phyloP scores from a whole-genome alignment of 192 early-diverging fungal genomes.

The Powellomyces hirtus region DNA sequence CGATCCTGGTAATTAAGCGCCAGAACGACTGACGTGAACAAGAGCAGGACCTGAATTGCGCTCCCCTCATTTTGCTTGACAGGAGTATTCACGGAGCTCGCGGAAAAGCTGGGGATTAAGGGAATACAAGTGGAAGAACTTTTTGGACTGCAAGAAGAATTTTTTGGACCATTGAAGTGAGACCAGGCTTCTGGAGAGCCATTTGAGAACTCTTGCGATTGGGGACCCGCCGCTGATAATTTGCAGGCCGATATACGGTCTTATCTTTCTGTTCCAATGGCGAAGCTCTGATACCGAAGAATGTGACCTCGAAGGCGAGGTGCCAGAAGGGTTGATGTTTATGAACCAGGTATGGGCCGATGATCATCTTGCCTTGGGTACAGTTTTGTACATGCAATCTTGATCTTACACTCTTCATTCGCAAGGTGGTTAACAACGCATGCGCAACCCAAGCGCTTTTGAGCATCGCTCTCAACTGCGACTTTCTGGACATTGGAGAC shows the following conservation, averaged over 20 bases:
- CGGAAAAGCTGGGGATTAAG: conserved; percentile 20
- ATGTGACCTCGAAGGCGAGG: neutral
- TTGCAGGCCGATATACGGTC: conserved; percentile 25
- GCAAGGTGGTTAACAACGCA: conserved; percentile 29
- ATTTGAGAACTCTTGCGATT: neutral
- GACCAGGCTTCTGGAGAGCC: neutral
- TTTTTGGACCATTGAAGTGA: neutral
- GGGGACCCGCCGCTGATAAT: neutral
- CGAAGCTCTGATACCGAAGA: conserved; percentile 21
- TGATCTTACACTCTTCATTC: too few relatives aligned
- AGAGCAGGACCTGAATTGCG: too few relatives aligned
- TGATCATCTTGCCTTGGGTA: neutral
- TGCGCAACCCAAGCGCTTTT: conserved; percentile 33
- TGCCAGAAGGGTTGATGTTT: conserved; percentile 23
- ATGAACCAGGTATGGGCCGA: conserved; percentile 23
- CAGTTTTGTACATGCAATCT: too few relatives aligned
- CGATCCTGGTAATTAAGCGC: conserved; percentile 17
- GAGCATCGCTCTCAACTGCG: conserved; percentile 28
- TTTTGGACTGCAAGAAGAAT: conserved; percentile 10
- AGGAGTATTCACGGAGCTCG: conserved; percentile 27
- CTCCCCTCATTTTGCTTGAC: too few relatives aligned
- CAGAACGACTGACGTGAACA: too few relatives aligned
- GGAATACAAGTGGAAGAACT: conserved; percentile 26
- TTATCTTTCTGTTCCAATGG: conserved; percentile 38
- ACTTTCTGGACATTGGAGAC: neutral